Evolutionary conservation across 805 yeast genomes (phyloP).

Genomic region (Candida peoriensis): DNA sequence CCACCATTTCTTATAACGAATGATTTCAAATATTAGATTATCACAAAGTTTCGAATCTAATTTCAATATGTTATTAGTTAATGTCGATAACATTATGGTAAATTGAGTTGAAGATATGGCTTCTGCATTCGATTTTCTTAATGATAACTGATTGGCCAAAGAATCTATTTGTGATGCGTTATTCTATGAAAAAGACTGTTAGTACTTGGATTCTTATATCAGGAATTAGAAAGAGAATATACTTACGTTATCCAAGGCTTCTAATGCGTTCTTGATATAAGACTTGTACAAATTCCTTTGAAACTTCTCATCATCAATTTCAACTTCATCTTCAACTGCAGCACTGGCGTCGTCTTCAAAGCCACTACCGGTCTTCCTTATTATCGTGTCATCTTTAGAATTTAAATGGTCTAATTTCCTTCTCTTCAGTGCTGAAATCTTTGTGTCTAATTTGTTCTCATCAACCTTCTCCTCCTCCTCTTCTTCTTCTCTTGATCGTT

Average conservation of each 20-base stretch:
- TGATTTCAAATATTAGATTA: slow-evolving; percentile 53
- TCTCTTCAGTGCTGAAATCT: slow-evolving; percentile 9
- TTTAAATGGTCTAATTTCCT: slow-evolving; percentile 3
- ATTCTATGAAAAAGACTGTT: slow-evolving; percentile 25
- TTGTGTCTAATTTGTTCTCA: slow-evolving; percentile 4
- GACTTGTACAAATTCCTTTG: slow-evolving; percentile 33
- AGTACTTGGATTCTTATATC: too few species aligned
- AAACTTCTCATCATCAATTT: slow-evolving; percentile 15
- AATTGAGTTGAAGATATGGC: slow-evolving; percentile 50
- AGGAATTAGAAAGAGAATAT: slow-evolving; percentile 2
- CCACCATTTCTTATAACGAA: slow-evolving; percentile 61
- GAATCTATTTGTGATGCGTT: slow-evolving; percentile 54
- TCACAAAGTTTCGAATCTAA: slow-evolving; percentile 46
- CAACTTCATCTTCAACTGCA: slow-evolving; percentile 3
- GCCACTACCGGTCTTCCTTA: not conserved
- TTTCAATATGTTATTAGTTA: slow-evolving; percentile 62
- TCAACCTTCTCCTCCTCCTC: slow-evolving; percentile 7
- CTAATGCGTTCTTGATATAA: slow-evolving; percentile 63
- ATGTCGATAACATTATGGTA: slow-evolving; percentile 46
- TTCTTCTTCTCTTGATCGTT: slow-evolving; percentile 22
- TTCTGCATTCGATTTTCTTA: slow-evolving; percentile 49
- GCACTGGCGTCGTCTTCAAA: not conserved
- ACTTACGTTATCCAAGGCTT: slow-evolving; percentile 57
- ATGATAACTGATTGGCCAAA: slow-evolving; percentile 52
- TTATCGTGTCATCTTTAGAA: not conserved